Base-by-base conservation (phyloP, 2,329 filamentous ascomycete species). In the Cladosporium sp. region DNA sequence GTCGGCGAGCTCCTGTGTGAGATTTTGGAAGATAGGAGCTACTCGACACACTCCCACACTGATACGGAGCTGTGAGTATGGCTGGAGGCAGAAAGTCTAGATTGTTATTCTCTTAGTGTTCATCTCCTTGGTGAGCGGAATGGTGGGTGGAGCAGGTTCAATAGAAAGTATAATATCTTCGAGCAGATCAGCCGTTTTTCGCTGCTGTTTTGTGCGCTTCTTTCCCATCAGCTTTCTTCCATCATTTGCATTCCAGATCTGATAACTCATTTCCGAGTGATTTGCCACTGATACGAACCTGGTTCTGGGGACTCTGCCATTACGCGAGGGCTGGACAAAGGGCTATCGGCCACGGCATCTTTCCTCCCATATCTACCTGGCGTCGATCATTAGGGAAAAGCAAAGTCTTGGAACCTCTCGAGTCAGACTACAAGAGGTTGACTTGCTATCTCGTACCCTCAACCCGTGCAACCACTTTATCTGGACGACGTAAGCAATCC, bases 371-470 rank as follows among this genome's bases (percentile, higher is more conserved):
- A 54, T 32, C 26, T 28, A 53, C 49, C 49, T 53, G 49, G 49
- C 16, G 51, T 54, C 51, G 51, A 54, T 54, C 51, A 54, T 30
- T 32, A 1, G 26, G 2, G 25, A 18, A 32, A 30, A 30, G 26
- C 25, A 26, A 54, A 30, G 51, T 54, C 51, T 54, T 21, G 30
- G 26, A 21, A 28, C 26, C n/a, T 54, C 51, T 11, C 16, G 51
- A 54, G 51, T 32, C 51, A 54, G 26, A 30, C 26, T 54, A 30
- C 51, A 54, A 28, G 5, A 30, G 23, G 18, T 54, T 28, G 51
- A 54, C 18, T 54, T 54, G 51, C 51, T 54, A 54, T 54, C 51
- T 54, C 16, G 26, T 54, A 54, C 51, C 51, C 18, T 30, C 51
- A 54, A 21, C 25, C 23, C n/a, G 51, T 54, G 51, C 51, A 54